Evolutionary conservation across 805 yeast genomes (phyloP).

Genomic region (Candida peoriensis): DNA sequence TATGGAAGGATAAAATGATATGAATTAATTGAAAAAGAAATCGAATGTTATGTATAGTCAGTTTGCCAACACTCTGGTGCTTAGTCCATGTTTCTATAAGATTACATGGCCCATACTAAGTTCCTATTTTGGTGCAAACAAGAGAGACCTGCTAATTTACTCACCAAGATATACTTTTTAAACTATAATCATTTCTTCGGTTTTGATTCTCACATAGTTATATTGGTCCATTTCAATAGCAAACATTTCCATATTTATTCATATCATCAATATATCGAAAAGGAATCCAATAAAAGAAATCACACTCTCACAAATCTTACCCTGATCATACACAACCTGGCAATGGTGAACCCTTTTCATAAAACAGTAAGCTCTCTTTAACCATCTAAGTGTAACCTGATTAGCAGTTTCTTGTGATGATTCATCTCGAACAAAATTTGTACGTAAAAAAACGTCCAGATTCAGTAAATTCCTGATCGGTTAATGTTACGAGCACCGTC

Average conservation of each 20-base stretch:
- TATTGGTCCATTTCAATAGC: conserved; percentile 69
- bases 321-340: too few species aligned
- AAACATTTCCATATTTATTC: conserved; percentile 29
- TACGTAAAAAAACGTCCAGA: too few species aligned
- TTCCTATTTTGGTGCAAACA: conserved; percentile 92
- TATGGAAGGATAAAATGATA: too few species aligned
- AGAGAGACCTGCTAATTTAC: conserved; percentile 62
- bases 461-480: too few species aligned
- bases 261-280: conserved; percentile 1
- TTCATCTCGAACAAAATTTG: too few species aligned
- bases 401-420: too few species aligned
- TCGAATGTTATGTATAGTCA: conserved; percentile 19
- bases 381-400: too few species aligned
- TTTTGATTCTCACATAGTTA: conserved; percentile 32
- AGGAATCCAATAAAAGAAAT: not conserved
- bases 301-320: not conserved
- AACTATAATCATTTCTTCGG: conserved; percentile 19
- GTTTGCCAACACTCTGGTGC: conserved; percentile 96
- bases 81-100: conserved; percentile 32
- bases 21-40: too few species aligned
- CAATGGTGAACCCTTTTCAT: too few species aligned
- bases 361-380: too few species aligned
- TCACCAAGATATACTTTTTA: conserved; percentile 51
- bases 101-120: conserved; percentile 53
- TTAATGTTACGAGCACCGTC: too few species aligned